Percentiles rank a stretch among this genome's conserved stretches.
Conservation (phyloP, 441 rosid genomes). For the Euphorbia celastroides region DNA sequence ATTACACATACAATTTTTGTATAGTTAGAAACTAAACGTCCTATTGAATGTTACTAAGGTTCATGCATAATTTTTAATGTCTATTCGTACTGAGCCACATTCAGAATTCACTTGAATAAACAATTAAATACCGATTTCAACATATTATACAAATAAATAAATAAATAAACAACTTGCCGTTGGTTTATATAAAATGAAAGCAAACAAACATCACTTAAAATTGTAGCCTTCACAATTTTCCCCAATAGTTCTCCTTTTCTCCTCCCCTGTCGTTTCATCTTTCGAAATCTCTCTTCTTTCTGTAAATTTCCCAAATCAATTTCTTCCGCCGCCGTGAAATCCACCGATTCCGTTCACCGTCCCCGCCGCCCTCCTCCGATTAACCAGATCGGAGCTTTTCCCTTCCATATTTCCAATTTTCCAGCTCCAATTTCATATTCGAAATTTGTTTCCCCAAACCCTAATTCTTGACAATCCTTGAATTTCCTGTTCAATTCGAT, state of each 20-base stretch:
- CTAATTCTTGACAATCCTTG: background rate
- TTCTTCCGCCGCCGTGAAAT: background rate
- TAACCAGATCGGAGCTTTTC: slow-evolving; percentile 4
- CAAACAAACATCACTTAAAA: background rate
- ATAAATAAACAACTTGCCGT: too few relatives aligned
- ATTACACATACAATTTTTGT: too few relatives aligned
- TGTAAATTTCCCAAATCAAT: slow-evolving; percentile 7
- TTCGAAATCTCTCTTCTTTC: background rate
- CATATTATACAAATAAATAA: too few relatives aligned
- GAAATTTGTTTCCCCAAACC: slow-evolving; percentile 5
- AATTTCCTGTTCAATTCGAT: slow-evolving; percentile 10
- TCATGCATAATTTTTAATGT: too few relatives aligned
- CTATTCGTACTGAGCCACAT: too few relatives aligned
- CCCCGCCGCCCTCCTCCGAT: background rate
- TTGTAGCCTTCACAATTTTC: background rate
- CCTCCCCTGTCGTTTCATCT: background rate
- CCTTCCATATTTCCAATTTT: background rate
- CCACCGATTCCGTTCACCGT: background rate
- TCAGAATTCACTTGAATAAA: too few relatives aligned
- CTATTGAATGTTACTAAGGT: too few relatives aligned
- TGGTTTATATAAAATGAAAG: too few relatives aligned
- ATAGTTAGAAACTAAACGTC: too few relatives aligned
- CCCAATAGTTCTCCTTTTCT: background rate
- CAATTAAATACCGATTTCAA: too few relatives aligned
- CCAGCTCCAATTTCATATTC: background rate